phyloP scores from a whole-genome alignment of 2,329 filamentous ascomycete species.

The Pestalotiopsis sp. region DNA sequence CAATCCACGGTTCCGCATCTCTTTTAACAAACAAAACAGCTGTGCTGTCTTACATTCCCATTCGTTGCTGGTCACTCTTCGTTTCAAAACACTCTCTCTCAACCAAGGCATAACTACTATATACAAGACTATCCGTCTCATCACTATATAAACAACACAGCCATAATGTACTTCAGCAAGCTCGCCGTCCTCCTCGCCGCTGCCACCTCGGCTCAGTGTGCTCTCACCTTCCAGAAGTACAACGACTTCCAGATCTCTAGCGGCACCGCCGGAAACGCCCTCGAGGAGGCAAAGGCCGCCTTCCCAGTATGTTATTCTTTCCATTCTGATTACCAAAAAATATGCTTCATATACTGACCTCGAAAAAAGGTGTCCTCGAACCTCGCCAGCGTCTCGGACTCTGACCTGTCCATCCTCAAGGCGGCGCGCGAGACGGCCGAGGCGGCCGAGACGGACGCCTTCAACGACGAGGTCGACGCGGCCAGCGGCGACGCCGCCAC shows the following conservation, averaged over 20 bases:
- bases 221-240: conserved; percentile 14
- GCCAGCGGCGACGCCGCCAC: conserved; percentile 44
- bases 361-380: conserved; percentile 43
- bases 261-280: conserved; percentile 54
- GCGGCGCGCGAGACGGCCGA: conserved; percentile 53
- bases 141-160: conserved; percentile 3
- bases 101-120: not conserved
- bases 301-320: conserved; percentile 46
- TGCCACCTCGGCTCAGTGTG: conserved; percentile 31
- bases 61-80: conserved; percentile 14
- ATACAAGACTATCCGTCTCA: not conserved
- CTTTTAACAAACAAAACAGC: conserved; percentile 12
- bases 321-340: not conserved
- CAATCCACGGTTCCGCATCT: conserved; percentile 6
- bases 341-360: not conserved
- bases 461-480: conserved; percentile 55
- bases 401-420: conserved; percentile 54
- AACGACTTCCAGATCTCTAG: conserved; percentile 50
- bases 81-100: conserved; percentile 5
- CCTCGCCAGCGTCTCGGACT: conserved; percentile 46
- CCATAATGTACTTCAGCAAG: conserved; percentile 42
- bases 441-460: conserved; percentile 53
- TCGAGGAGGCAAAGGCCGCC: conserved; percentile 54
- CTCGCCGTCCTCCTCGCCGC: conserved; percentile 38
- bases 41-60: conserved; percentile 15